These are phyloP conservation scores for Rhypophila decipiens DNA, from an alignment of 495 filamentous ascomycete genomes.

Conservation along the genomic window DNA sequence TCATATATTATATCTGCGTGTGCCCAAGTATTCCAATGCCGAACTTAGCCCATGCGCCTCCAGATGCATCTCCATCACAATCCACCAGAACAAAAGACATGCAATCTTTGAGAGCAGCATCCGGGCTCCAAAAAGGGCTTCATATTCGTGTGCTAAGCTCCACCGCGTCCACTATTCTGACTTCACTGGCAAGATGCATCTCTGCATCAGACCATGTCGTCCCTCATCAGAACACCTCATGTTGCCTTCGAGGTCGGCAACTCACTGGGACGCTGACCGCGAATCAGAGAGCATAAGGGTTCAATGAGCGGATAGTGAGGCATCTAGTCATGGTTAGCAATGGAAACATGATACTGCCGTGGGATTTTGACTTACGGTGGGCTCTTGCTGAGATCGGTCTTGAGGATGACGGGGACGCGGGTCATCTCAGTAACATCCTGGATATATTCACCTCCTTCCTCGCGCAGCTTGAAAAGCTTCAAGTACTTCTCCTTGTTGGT, in stretches of 20 bases:
- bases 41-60: neutral
- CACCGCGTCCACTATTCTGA: too few relatives aligned
- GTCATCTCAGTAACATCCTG: constrained; percentile 98
- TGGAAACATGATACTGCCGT: neutral
- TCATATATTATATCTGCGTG: neutral
- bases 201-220: too few relatives aligned
- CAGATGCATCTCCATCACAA: neutral
- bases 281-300: constrained; percentile 82
- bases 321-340: constrained; percentile 58
- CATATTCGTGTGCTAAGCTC: too few relatives aligned
- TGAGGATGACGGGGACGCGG: constrained; percentile 88
- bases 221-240: too few relatives aligned
- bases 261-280: neutral
- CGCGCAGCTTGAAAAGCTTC: constrained; percentile 79
- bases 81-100: neutral
- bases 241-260: too few relatives aligned
- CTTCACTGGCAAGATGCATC: too few relatives aligned
- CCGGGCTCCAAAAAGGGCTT: neutral
- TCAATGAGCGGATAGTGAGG: constrained; percentile 93
- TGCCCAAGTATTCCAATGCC: neutral
- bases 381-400: constrained; percentile 97
- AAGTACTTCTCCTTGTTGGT: constrained; percentile 96
- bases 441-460: constrained; percentile 92
- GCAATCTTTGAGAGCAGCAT: neutral
- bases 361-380: constrained; percentile 82